A percentile compares a stretch with the other conserved stretches of the same genome.
These are phyloP conservation scores for Tylopilus sp. DNA, from an alignment of 768 basidiomycete genomes.

Conservation along the genomic window DNA sequence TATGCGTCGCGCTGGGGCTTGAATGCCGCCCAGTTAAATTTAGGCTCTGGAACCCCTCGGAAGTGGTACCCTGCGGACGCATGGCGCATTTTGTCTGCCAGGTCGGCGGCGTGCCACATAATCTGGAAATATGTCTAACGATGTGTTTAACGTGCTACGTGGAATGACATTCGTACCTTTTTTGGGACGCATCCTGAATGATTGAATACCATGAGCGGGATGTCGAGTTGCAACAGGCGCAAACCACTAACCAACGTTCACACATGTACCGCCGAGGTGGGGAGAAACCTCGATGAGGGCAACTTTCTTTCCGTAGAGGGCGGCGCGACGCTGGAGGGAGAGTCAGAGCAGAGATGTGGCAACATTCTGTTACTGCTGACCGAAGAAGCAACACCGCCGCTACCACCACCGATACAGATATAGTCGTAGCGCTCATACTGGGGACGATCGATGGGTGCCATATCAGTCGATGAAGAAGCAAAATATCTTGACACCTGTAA, in stretches of 20 bases:
- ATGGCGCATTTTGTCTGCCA: conserved; percentile 78
- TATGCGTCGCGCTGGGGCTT: conserved; percentile 96
- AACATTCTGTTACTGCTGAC: conserved; percentile 43
- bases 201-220: conserved; percentile 5
- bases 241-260: conserved; percentile 81
- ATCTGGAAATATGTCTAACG: conserved; percentile 47
- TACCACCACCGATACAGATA: conserved; percentile 89
- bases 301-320: conserved; percentile 88
- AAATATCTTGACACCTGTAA: conserved; percentile 48
- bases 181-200: conserved; percentile 90
- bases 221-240: neutral
- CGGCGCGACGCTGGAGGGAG: conserved; percentile 75
- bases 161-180: conserved; percentile 51
- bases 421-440: conserved; percentile 72
- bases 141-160: neutral
- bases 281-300: conserved; percentile 80
- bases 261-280: conserved; percentile 89
- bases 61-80: conserved; percentile 75
- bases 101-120: conserved; percentile 96
- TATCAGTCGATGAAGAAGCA: conserved; percentile 39
- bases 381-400: conserved; percentile 86
- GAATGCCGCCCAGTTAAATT: conserved; percentile 88
- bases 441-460: conserved; percentile 72
- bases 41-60: conserved; percentile 50
- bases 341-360: neutral